Percentiles rank a stretch among this genome's conserved stretches.
These are phyloP conservation scores for Halophytophthora batemanensis DNA, from an alignment of 352 stramenopile species.

Conservation along the genomic window DNA sequence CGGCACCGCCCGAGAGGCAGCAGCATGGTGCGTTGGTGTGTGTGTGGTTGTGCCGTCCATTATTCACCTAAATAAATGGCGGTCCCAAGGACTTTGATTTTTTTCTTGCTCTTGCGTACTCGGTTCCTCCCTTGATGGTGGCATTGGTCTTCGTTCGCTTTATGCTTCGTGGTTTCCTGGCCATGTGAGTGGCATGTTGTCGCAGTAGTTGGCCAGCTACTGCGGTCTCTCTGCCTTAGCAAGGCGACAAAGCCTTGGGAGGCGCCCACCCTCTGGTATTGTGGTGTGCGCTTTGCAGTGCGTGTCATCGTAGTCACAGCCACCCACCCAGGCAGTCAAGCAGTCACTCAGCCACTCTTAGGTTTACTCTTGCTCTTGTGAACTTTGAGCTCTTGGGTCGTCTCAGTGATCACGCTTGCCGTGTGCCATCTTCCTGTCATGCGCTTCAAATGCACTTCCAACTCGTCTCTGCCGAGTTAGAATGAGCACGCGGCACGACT, in stretches of 20 bases:
- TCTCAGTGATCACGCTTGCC: background rate
- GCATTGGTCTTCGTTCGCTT: background rate
- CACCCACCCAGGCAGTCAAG: no score
- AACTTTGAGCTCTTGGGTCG: background rate
- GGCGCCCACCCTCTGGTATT: no score
- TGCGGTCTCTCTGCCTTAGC: no score
- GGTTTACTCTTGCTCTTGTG: background rate
- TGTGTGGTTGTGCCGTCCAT: constrained; percentile 26
- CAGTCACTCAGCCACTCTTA: no score
- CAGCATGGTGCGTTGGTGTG: constrained; percentile 23
- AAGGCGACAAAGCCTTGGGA: no score
- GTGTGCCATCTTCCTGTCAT: no score
- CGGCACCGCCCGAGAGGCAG: constrained; percentile 5
- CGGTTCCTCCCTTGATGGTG: background rate
- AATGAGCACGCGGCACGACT: no score
- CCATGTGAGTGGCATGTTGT: no score
- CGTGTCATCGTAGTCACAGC: no score
- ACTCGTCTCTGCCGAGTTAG: background rate
- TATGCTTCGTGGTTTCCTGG: no score
- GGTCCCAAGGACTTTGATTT: constrained; percentile 12
- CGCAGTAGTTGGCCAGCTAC: no score
- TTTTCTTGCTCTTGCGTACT: constrained; percentile 14
- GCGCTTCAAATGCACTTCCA: background rate
- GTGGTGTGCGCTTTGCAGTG: no score
- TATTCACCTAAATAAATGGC: constrained; percentile 31